Evolutionary conservation across 768 basidiomycete species (phyloP), one percentile per base, ranked within the genome.

Genomic region (Rhizopogon vulgaris): DNA sequence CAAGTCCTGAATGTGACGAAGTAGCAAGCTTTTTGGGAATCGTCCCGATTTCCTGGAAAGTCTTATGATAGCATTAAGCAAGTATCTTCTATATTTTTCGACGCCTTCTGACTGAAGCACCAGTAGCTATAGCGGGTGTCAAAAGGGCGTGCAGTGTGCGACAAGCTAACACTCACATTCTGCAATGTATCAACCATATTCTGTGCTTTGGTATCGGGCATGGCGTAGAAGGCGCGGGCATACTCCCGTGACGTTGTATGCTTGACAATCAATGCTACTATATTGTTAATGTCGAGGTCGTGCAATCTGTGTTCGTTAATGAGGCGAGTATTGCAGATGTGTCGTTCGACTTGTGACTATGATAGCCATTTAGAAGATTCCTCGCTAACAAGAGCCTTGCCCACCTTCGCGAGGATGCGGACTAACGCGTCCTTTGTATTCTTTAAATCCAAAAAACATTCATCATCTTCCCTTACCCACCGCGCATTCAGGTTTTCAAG

Each of bases 181-280:
- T 67, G 56, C n/a, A 67, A 56, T 42, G 67, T 47, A 4, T 63
- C 67, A 3, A 58, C 22, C 6, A 67, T 50, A n/a, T 46, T 32
- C 30, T 53, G 41, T 11, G 25, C 55, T 7, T 57, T 22, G 14
- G 2, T 49, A 15, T 18, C 48, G 12, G n/a, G 5, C 36, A 39
- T 25, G 9, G 45, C 24, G 3, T 49, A 52, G 28, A 52, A 24
- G 28, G 24, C 18, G 6, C 1, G 28, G 36, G 34, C 48, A 18
- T 1, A 30, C 22, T 27, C 18, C 6, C 22, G 4, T 28, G 6
- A n/a, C 39, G 46, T 10, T 34, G 15, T 15, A 40, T 42, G 5
- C 34, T 38, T 46, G 50, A 52, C 57, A 1, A 49, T 54, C 41
- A 60, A 46, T 5, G 61, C 56, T 10, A 49, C 56, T 37, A 67